Percentiles rank a stretch among this genome's conserved stretches.
These are phyloP conservation scores for Psilocybe tampanensis DNA, from an alignment of 768 basidiomycete species.

Conservation along the genomic window DNA sequence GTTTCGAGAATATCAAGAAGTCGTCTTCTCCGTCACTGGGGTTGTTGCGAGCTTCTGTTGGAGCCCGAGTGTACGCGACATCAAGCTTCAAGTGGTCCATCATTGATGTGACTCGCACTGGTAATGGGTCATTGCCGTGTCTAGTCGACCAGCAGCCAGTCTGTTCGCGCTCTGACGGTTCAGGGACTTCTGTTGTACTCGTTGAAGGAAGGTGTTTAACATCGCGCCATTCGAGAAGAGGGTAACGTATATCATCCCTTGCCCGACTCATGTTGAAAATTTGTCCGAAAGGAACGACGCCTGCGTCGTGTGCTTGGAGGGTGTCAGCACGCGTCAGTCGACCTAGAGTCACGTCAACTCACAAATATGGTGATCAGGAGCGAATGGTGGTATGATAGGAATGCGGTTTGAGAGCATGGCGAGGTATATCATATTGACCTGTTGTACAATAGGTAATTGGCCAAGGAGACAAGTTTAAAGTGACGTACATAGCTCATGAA, in stretches of 20 bases:
- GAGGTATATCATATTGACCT: conserved; percentile 54
- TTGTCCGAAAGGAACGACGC: conserved; percentile 38
- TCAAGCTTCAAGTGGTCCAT: conserved; percentile 34
- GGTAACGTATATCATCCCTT: conserved; percentile 33
- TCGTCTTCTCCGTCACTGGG: conserved; percentile 18
- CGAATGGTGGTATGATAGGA: conserved; percentile 51
- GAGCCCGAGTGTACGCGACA: conserved; percentile 36
- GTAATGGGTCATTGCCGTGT: conserved; percentile 18
- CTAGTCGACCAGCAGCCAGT: conserved; percentile 39
- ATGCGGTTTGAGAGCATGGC: conserved; percentile 43
- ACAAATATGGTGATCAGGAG: conserved; percentile 42
- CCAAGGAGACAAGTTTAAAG: neutral
- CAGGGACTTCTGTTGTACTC: conserved; percentile 19
- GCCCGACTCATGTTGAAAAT: conserved; percentile 45
- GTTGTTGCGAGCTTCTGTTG: conserved; percentile 23
- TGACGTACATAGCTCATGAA: conserved; percentile 35
- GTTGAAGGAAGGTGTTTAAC: conserved; percentile 38
- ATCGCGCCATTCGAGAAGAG: conserved; percentile 51
- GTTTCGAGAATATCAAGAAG: conserved; percentile 26
- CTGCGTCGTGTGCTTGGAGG: conserved; percentile 29
- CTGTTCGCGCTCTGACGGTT: conserved; percentile 16
- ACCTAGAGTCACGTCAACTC: conserved; percentile 5
- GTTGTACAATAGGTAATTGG: neutral
- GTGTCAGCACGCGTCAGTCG: neutral
- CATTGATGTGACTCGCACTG: conserved; percentile 21